Base-by-base conservation (phyloP, 2,329 filamentous ascomycete species). In the Ustulina deusta region DNA sequence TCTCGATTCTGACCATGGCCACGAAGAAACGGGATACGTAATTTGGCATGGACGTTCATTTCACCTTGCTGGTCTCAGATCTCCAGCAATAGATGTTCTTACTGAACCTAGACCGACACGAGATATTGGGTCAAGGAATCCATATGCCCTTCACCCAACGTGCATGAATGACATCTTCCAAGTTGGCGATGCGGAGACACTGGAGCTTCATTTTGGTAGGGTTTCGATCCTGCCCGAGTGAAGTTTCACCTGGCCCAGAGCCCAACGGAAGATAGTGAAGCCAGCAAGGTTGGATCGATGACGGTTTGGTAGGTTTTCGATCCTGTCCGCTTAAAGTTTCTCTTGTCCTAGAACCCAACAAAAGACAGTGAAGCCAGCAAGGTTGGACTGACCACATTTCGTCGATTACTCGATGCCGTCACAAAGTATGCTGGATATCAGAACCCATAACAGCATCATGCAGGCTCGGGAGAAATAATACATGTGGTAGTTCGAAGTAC, bases 251-350 rank as follows among this genome's bases (percentile, higher is more conserved):
- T n/a, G 20, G 9, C 6, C n/a, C 13, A 32, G 36, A 49, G 15
- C 25, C 22, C 7, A 49, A 22, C 1, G 27, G n/a, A 46, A 3
- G 20, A 15, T 3, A 42, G 11, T 15, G 13, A 51, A 40, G 17
- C 25, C 7, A 38, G 27, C 15, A 22, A 25, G 7, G 11, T 36
- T 29, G 13, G 11, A 42, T n/a, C n/a, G n/a, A n/a, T n/a, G n/a
- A n/a, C n/a, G n/a, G n/a, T 40, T 22, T 32, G 20, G 58, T 58
- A 51, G 42, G 48, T 46, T 60, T 56, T 46, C 42, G 20, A n/a
- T 13, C n/a, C 58, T 66, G 66, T 63, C 66, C 59, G 63, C 51
- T 44, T 48, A 55, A 66, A 66, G 52, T 46, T 63, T 69, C 52
- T 17, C 20, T 22, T n/a, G 20, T 13, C 6, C n/a, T 7, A 32